A percentile compares a stretch with the other conserved stretches of the same genome.
Evolutionary conservation across 352 stramenopile genomes (phyloP).

Genomic region (Globisporangium rhizosaccharum): DNA sequence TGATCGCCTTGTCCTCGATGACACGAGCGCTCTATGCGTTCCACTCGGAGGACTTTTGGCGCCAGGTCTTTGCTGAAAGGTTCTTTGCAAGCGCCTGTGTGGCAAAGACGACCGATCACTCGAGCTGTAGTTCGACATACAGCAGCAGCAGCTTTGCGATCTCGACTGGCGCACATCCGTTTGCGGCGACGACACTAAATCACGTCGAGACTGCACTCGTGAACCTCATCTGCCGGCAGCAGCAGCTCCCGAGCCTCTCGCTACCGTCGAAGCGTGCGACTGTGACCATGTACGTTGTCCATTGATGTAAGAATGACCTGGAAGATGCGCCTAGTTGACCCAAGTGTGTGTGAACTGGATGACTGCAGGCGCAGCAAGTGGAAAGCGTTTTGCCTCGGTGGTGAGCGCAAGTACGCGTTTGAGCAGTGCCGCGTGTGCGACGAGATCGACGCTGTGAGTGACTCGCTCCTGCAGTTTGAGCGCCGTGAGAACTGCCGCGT

Average conservation of each 20-base stretch:
- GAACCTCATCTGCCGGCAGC: conserved; percentile 18
- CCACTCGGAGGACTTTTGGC: conserved; percentile 29
- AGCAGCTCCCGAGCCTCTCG: conserved; percentile 1
- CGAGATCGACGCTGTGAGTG: conserved; percentile 24
- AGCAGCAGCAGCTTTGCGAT: neutral
- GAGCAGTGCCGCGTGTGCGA: conserved; percentile 37
- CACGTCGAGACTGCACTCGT: conserved; percentile 15
- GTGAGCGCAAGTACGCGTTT: conserved; percentile 17
- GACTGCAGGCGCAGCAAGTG: conserved; percentile 16
- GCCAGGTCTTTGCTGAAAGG: conserved; percentile 17
- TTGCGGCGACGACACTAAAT: conserved; percentile 15
- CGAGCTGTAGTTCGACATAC: neutral
- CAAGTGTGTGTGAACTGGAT: too few relatives aligned
- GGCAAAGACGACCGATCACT: neutral
- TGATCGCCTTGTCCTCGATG: conserved; percentile 20
- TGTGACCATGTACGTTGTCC: conserved; percentile 12
- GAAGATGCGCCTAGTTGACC: neutral
- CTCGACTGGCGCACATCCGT: conserved; percentile 6
- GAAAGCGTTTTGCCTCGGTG: conserved; percentile 26
- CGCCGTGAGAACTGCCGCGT: conserved; percentile 17
- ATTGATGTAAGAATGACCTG: too few relatives aligned
- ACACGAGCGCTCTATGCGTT: conserved; percentile 15
- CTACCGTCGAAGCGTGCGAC: neutral
- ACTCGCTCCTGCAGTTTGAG: conserved; percentile 23
- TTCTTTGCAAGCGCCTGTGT: conserved; percentile 1